Conservation (phyloP, 1,284 basidiomycete genomes). For the Flammula alnicola region DNA sequence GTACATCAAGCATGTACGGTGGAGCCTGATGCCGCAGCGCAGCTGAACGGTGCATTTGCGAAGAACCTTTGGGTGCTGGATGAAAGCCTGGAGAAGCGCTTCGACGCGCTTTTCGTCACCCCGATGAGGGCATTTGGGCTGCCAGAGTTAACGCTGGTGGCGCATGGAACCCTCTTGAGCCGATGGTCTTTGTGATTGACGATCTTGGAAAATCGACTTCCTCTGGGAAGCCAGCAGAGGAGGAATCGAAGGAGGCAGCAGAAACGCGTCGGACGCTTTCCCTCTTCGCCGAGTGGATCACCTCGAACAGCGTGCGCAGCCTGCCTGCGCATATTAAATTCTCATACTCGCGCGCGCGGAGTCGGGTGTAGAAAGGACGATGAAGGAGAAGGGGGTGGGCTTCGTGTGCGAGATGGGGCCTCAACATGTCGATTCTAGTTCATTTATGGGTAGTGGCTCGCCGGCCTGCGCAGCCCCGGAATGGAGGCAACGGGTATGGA, state of each 20-base stretch:
- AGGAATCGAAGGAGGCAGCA: background rate
- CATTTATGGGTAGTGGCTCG: too few relatives aligned
- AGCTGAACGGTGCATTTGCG: conserved; percentile 9
- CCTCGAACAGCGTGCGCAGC: conserved; percentile 14
- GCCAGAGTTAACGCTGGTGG: conserved; percentile 1
- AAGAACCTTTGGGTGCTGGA: conserved; percentile 1
- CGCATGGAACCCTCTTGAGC: conserved; percentile 23
- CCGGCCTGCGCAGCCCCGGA: too few relatives aligned
- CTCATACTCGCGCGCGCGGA: conserved; percentile 21
- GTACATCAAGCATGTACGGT: conserved; percentile 21
- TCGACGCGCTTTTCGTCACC: conserved; percentile 20
- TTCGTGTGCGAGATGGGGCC: conserved; percentile 18
- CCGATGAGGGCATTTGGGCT: conserved; percentile 18
- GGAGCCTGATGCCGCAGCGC: conserved; percentile 14
- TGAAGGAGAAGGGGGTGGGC: conserved; percentile 13
- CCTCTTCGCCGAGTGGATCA: conserved; percentile 16
- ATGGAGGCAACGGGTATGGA: background rate
- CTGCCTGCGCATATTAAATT: conserved; percentile 23
- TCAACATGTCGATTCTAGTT: background rate
- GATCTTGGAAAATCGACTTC: conserved; percentile 9
- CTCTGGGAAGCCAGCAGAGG: too few relatives aligned
- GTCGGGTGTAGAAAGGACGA: conserved; percentile 12
- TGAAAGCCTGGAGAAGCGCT: conserved; percentile 13
- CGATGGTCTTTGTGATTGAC: conserved; percentile 25
- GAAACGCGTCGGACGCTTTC: background rate